Percentiles rank a stretch among this genome's conserved stretches.
Conservation (phyloP, 371 early-diverging fungal genomes). For the Neoconidiobolus thromboides region DNA sequence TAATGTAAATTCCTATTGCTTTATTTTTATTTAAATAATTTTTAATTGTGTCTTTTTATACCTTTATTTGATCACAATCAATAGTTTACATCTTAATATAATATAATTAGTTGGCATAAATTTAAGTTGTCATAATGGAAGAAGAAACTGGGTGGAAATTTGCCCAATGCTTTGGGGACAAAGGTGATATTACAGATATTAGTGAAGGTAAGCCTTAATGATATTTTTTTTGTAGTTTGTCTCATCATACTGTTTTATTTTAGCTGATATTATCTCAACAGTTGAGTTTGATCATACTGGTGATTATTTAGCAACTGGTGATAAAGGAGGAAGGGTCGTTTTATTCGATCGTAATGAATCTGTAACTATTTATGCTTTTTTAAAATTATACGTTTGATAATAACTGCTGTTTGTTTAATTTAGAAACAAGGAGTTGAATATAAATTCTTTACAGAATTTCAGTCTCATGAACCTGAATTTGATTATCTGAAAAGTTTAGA, state of each 20-base stretch:
- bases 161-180: conserved; percentile 98
- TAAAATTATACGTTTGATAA: background rate
- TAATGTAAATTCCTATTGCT: too few relatives aligned
- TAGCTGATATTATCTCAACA: conserved; percentile 96
- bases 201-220: conserved; percentile 65
- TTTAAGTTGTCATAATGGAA: conserved; percentile 10
- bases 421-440: conserved; percentile 98
- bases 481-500: conserved; percentile 98
- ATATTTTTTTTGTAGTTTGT: too few relatives aligned
- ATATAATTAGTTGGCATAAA: too few relatives aligned
- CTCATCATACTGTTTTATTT: background rate
- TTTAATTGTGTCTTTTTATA: too few relatives aligned
- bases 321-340: conserved; percentile 93
- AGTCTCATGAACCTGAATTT: conserved; percentile 98
- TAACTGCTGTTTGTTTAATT: background rate
- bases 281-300: conserved; percentile 96
- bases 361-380: conserved; percentile 31
- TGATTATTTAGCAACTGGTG: conserved; percentile 92
- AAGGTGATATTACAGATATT: conserved; percentile 92
- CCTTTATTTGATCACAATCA: too few relatives aligned
- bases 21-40: too few relatives aligned
- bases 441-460: conserved; percentile 96
- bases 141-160: conserved; percentile 77
- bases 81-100: too few relatives aligned
- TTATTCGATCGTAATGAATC: conserved; percentile 90